These are phyloP conservation scores for Singerocomus inundabilis DNA, from an alignment of 1,284 basidiomycete species.

Conservation along the genomic window DNA sequence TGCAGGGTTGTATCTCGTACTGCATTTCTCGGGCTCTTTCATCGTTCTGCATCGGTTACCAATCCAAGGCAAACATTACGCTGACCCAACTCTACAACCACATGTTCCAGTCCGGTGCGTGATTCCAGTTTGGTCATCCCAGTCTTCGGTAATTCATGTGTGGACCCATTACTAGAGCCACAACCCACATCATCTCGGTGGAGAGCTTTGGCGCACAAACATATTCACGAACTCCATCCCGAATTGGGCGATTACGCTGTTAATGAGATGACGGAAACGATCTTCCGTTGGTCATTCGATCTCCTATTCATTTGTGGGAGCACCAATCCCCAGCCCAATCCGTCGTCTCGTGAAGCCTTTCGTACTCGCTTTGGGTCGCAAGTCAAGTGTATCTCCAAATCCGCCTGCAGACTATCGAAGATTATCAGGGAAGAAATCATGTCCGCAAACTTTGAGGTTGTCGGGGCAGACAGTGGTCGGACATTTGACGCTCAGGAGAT, in stretches of 20 bases:
- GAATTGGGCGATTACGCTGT: constrained; percentile 61
- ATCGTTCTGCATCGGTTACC: constrained; percentile 70
- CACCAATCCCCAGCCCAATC: constrained; percentile 37
- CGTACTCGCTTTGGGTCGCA: constrained; percentile 54
- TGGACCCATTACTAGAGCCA: constrained; percentile 45
- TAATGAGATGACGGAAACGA: constrained; percentile 66
- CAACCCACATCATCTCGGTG: constrained; percentile 74
- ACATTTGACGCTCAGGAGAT: constrained; percentile 53
- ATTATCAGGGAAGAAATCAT: constrained; percentile 69
- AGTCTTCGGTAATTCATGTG: constrained; percentile 13
- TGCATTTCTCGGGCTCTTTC: constrained; percentile 65
- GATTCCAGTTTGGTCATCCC: constrained; percentile 3
- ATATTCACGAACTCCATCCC: constrained; percentile 66
- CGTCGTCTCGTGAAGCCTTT: constrained; percentile 43
- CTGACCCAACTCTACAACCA: constrained; percentile 63
- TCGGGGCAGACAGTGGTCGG: constrained; percentile 52
- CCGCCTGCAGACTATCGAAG: constrained; percentile 56
- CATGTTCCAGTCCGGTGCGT: constrained; percentile 60
- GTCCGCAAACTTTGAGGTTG: constrained; percentile 67
- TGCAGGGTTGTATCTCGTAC: constrained; percentile 65
- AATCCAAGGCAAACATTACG: constrained; percentile 63
- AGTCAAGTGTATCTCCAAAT: constrained; percentile 58
- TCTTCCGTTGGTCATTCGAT: constrained; percentile 66
- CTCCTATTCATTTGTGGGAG: constrained; percentile 63
- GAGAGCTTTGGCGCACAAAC: constrained; percentile 65